Evolutionary conservation across 1,284 basidiomycete genomes (phyloP).

Genomic region (Heterobasidion irregulare): DNA sequence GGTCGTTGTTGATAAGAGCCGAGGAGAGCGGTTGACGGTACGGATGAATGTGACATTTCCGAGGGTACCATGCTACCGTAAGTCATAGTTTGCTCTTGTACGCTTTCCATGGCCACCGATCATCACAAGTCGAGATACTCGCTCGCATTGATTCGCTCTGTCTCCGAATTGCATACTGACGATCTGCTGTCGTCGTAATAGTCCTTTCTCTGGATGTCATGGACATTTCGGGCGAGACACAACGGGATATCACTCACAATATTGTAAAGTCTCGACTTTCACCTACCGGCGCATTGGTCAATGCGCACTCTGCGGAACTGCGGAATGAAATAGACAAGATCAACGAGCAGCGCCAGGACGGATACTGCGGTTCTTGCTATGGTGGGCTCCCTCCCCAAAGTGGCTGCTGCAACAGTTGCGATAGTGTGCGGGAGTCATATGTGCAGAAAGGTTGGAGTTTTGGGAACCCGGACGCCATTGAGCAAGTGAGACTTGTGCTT

Average conservation of each 20-base stretch:
- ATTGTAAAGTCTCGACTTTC: slow-evolving; percentile 80
- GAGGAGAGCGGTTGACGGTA: slow-evolving; percentile 91
- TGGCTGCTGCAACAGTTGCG: slow-evolving; percentile 96
- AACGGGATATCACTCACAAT: slow-evolving; percentile 86
- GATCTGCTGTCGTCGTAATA: slow-evolving; percentile 22
- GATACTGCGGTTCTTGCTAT: slow-evolving; percentile 96
- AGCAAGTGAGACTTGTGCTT: slow-evolving; percentile 62
- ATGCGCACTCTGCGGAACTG: slow-evolving; percentile 54
- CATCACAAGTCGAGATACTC: neutral
- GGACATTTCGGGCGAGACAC: slow-evolving; percentile 96
- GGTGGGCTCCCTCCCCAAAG: slow-evolving; percentile 77
- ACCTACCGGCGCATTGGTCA: slow-evolving; percentile 51
- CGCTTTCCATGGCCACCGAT: neutral
- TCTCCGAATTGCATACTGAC: neutral
- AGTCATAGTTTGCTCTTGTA: slow-evolving; percentile 25
- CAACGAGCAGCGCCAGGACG: slow-evolving; percentile 49
- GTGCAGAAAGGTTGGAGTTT: slow-evolving; percentile 94
- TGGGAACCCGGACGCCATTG: slow-evolving; percentile 82
- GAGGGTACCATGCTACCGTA: slow-evolving; percentile 93
- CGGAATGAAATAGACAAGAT: slow-evolving; percentile 82
- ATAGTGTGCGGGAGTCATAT: slow-evolving; percentile 90
- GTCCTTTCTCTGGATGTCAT: slow-evolving; percentile 94
- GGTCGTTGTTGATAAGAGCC: slow-evolving; percentile 86
- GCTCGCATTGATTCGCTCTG: neutral
- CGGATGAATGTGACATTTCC: slow-evolving; percentile 95